These are phyloP conservation scores for Leccinum subtestaceum DNA, from an alignment of 768 basidiomycete genomes.

Conservation along the genomic window DNA sequence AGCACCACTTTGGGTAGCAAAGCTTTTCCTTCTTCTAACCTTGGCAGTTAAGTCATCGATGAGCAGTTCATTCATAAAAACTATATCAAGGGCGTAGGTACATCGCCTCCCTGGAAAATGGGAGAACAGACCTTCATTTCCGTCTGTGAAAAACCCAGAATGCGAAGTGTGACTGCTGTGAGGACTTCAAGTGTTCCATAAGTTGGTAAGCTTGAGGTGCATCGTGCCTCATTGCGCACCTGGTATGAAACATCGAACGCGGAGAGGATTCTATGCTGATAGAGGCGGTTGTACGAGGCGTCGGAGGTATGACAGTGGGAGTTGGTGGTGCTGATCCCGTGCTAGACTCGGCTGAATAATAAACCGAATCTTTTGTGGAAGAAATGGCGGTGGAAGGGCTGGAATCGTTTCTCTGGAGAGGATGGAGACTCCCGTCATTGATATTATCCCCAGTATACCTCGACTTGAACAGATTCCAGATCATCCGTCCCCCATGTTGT, in stretches of 20 bases:
- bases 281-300: no score
- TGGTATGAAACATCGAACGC: slow-evolving; percentile 2
- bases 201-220: background rate
- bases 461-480: background rate
- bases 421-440: background rate
- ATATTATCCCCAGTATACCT: background rate
- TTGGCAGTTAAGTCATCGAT: background rate
- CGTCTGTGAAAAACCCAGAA: slow-evolving; percentile 7
- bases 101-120: background rate
- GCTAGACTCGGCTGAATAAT: slow-evolving; percentile 13
- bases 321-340: slow-evolving; percentile 3
- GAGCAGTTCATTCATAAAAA: slow-evolving; percentile 1
- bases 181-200: slow-evolving; percentile 1
- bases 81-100: slow-evolving; percentile 1
- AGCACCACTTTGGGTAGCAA: slow-evolving; percentile 10
- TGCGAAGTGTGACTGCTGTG: slow-evolving; percentile 12
- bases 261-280: no score
- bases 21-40: slow-evolving; percentile 7
- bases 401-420: background rate
- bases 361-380: slow-evolving; percentile 1
- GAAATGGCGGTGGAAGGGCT: background rate
- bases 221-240: slow-evolving; percentile 6
- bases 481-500: background rate
- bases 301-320: slow-evolving; percentile 9
- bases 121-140: slow-evolving; percentile 10